Base-by-base conservation (phyloP, 768 basidiomycete genomes). In the Tephrocybe sp. region DNA sequence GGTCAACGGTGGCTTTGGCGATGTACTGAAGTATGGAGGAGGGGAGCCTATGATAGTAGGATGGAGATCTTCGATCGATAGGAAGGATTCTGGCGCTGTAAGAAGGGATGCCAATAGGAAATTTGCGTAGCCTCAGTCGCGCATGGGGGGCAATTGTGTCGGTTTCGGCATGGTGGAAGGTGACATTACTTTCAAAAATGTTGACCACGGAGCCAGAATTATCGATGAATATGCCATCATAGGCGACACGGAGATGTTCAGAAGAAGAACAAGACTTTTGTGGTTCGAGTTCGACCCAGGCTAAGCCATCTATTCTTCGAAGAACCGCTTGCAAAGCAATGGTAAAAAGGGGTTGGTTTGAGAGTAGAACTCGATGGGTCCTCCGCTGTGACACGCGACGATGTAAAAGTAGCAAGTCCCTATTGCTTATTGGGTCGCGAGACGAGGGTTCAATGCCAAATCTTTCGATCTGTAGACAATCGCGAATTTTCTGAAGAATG, bases 21-120 rank as follows among this genome's bases (percentile, higher is more conserved):
- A 53, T 53, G 16, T 11, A 30, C 16, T 12, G 47, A 9, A 43
- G 39, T 16, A 49, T 39, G 1, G 40, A 41, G 14, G 34, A 26
- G 6, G 47, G 46, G 44, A 53, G 47, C 13, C 31, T 13, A 12
- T 45, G n/a, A 45, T 16, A 5, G 9, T 31, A 23, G 22, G 36
- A 19, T 32, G 16, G 16, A 13, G 42, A 22, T 1, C 26, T 16
- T 45, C 49, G 49, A 14, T 14, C 16, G 13, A 39, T 7, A 19
- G 49, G 49, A 3, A 51, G 35, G 20, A 51, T 32, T 36, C 49
- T 51, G 7, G 14, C 19, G 26, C 43, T 51, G 26, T 44, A 51
- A 22, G 43, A 17, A 31, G 49, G 49, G 10, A 51, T 14, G 8
- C 49, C 43, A 8, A 19, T 45, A 14, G 35, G 43, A n/a, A 12